A percentile compares a stretch with the other conserved stretches of the same genome.
Evolutionary conservation across 805 yeast genomes (phyloP).

Genomic region (Kuraishia ogatae): DNA sequence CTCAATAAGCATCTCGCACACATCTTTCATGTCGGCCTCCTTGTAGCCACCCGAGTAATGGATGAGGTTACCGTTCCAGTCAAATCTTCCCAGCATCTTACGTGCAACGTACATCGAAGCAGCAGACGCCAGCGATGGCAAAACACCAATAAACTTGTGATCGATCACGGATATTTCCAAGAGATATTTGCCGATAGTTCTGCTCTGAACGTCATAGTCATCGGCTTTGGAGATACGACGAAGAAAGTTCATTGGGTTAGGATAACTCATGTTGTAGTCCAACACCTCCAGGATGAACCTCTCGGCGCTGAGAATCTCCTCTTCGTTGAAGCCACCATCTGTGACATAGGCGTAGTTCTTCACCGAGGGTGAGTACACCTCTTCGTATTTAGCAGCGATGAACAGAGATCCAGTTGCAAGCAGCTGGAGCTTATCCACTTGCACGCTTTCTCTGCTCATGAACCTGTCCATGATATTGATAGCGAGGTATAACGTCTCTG

Average conservation of each 20-base stretch:
- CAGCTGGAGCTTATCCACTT: constrained; percentile 73
- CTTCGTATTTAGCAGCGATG: constrained; percentile 91
- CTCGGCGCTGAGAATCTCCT: constrained; percentile 78
- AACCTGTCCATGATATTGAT: constrained; percentile 84
- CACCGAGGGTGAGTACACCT: constrained; percentile 80
- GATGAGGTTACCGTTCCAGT: constrained; percentile 81
- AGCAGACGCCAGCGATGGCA: constrained; percentile 79
- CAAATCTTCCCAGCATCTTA: constrained; percentile 52
- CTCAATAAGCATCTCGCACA: constrained; percentile 66
- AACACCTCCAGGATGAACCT: constrained; percentile 64
- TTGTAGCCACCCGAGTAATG: constrained; percentile 90
- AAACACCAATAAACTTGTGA: constrained; percentile 59
- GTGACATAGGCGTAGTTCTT: constrained; percentile 82
- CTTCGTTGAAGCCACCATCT: constrained; percentile 76
- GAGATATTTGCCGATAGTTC: constrained; percentile 80
- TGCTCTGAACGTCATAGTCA: constrained; percentile 73
- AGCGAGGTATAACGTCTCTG: constrained; percentile 79
- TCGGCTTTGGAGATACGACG: constrained; percentile 88
- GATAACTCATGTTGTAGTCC: constrained; percentile 70
- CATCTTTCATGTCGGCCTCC: constrained; percentile 61
- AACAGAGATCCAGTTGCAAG: constrained; percentile 80
- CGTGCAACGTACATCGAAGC: constrained; percentile 82
- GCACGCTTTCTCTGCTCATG: constrained; percentile 64
- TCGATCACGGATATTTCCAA: constrained; percentile 74
- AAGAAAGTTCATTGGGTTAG: constrained; percentile 85